Conservation (phyloP, 2,329 filamentous ascomycete species). For the Neoarthrinium moseri region DNA sequence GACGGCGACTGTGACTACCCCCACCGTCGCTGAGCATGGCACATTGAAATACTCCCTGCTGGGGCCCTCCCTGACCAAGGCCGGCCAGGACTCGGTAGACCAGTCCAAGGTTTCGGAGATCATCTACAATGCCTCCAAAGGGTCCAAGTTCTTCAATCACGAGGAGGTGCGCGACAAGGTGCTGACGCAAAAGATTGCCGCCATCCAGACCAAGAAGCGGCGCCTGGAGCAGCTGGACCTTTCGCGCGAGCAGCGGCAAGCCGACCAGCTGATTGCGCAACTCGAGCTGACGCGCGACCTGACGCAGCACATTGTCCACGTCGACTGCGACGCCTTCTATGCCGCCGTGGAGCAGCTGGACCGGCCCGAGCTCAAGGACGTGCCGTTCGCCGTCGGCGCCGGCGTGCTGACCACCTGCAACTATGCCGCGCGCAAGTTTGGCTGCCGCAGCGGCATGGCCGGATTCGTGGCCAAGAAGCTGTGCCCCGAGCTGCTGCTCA, state of each 20-base stretch:
- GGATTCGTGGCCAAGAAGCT: constrained; percentile 93
- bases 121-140: constrained; percentile 95
- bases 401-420: constrained; percentile 71
- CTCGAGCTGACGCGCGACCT: constrained; percentile 79
- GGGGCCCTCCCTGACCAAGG: constrained; percentile 89
- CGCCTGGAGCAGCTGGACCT: constrained; percentile 76
- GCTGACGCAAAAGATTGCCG: constrained; percentile 81
- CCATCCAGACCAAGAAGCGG: constrained; percentile 72
- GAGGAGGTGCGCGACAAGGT: constrained; percentile 81
- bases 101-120: constrained; percentile 93
- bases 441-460: constrained; percentile 93
- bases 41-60: constrained; percentile 88
- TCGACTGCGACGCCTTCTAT: constrained; percentile 98
- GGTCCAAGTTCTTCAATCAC: constrained; percentile 92
- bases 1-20: not conserved
- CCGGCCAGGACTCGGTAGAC: constrained; percentile 90
- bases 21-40: constrained; percentile 30
- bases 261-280: constrained; percentile 77
- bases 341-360: constrained; percentile 88
- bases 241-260: constrained; percentile 68
- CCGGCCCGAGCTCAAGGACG: constrained; percentile 76
- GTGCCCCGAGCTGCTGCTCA: constrained; percentile 78
- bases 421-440: constrained; percentile 86
- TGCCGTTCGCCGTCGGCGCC: constrained; percentile 86
- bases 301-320: constrained; percentile 81